These are phyloP conservation scores for Corymbia citriodora DNA, from an alignment of 441 rosid genomes.

Conservation along the genomic window DNA sequence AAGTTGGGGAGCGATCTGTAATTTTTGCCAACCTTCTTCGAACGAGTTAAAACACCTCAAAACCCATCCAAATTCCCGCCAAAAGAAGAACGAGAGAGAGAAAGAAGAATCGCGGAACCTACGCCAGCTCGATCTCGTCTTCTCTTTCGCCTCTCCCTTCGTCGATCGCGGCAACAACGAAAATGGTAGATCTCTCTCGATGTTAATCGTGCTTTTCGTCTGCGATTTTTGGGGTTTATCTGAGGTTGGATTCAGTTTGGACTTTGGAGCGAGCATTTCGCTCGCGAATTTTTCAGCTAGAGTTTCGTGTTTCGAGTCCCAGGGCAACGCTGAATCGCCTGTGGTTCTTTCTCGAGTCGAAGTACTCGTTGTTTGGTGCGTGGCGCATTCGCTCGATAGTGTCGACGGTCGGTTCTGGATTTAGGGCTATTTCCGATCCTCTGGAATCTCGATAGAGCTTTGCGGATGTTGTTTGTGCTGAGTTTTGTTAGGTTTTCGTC, in stretches of 20 bases:
- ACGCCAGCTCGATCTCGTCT: fast-evolving
- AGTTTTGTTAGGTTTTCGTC: no score
- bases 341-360: background rate
- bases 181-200: background rate
- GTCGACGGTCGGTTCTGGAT: background rate
- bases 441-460: no score
- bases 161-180: fast-evolving
- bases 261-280: background rate
- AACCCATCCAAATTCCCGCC: no score
- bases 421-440: background rate
- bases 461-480: no score
- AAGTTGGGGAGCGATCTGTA: background rate
- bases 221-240: fast-evolving
- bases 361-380: background rate
- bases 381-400: no score
- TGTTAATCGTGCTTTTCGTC: fast-evolving
- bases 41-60: no score
- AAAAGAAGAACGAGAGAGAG: background rate
- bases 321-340: background rate
- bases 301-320: background rate
- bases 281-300: background rate
- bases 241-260: background rate
- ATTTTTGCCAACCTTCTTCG: no score
- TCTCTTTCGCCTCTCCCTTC: background rate
- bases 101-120: background rate